Conservation (phyloP, 306 rosid species). For the Begonia fuchsioides region DNA sequence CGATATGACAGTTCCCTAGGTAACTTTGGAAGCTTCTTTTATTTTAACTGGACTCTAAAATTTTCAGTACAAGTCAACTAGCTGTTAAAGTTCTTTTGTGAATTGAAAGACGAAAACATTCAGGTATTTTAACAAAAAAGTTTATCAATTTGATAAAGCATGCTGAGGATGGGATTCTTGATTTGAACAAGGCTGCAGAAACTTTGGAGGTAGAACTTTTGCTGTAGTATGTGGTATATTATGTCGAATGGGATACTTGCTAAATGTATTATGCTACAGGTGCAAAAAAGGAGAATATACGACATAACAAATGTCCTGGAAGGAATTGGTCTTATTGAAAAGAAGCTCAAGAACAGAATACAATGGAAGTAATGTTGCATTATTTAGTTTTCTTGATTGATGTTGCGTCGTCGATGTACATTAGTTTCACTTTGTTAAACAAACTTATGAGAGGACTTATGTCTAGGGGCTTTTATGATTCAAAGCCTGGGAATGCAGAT, state of each 20-base stretch:
- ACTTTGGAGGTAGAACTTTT: conserved; percentile 57
- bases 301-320: conserved; percentile 97
- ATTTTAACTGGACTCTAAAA: not conserved
- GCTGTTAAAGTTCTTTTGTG: conserved; percentile 10
- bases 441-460: not conserved
- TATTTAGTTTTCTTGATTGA: conserved; percentile 2
- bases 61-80: not conserved
- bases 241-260: conserved; percentile 14
- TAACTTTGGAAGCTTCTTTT: conserved; percentile 18
- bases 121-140: conserved; percentile 93
- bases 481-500: conserved; percentile 52
- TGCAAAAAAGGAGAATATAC: conserved; percentile 95
- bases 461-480: conserved; percentile 71
- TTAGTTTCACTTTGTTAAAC: too few species aligned
- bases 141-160: conserved; percentile 85
- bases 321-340: conserved; percentile 98
- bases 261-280: conserved; percentile 32
- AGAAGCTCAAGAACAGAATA: conserved; percentile 83
- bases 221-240: conserved; percentile 8
- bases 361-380: conserved; percentile 77
- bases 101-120: conserved; percentile 16
- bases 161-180: conserved; percentile 89
- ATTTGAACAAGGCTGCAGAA: conserved; percentile 90
- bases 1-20: conserved; percentile 96
- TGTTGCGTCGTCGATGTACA: too few species aligned